Base-by-base conservation (phyloP, 768 basidiomycete species). In the Termitomyces sp. region DNA sequence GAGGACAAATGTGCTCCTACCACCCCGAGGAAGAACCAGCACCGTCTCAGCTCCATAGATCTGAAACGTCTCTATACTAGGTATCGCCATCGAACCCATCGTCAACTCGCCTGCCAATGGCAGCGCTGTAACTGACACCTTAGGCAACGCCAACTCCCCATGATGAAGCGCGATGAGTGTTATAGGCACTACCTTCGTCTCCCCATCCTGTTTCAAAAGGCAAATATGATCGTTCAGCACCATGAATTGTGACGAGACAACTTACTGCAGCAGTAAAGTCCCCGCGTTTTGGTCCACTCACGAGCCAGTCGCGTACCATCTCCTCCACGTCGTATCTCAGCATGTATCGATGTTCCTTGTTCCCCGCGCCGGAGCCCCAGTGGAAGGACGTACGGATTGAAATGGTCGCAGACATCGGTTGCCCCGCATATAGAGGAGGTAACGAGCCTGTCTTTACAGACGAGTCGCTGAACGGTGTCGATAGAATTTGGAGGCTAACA, bases 91-190 rank as follows among this genome's bases (percentile, higher is more conserved):
- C 8, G 85, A 83, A 8, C 83, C 80, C 84, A 85, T 88, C 9
- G 80, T 81, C 54, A 79, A 70, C 38, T 81, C 80, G 10, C 79
- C 83, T 2, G 77, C 69, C 3, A 84, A 67, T 3, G 86, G 82
- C 37, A 89, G 73, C 2, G 90, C 84, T 7, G 77, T 81, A 37
- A 96, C 81, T 17, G 78, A 71, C 36, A 96, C 79, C 66, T 85
- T 87, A 0, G 96, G 96, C 9, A 98, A 78, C 38, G 79, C 72
- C 20, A 98, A 81, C 63, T 89, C 83, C 15, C 95, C 94, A 54
- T 96, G 87, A 67, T 90, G 90, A 34, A 98, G 75, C 0, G 95
- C 91, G 64, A 98, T 86, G n/a, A 98, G 76, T 0, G 89, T 91
- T 56, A 96, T 75, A 2, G 84, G 82, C 0, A 88, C 76, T 2